phyloP scores from a whole-genome alignment of 257 asterid species.

The Solanum chiquidenum region DNA sequence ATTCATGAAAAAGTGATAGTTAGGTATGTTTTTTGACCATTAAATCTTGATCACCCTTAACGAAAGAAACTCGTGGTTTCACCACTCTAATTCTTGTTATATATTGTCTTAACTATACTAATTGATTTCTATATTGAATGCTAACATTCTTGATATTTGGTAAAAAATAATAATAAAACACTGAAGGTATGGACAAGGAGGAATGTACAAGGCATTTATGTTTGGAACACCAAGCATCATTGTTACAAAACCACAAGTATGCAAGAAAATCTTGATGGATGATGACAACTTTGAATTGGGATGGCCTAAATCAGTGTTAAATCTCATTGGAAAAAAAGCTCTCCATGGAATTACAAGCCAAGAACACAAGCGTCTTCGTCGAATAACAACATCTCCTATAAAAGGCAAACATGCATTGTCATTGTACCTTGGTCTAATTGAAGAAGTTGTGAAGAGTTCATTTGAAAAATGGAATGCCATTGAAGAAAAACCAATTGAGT shows the following conservation, averaged over 20 bases:
- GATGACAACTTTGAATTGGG: constrained; percentile 5
- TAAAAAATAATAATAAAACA: neutral
- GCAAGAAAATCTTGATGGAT: constrained; percentile 4
- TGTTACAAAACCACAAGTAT: neutral
- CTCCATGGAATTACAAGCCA: constrained; percentile 3
- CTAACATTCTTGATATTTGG: neutral
- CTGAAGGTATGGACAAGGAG: constrained; percentile 2
- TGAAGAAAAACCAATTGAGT: constrained; percentile 1
- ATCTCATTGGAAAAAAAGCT: constrained; percentile 1
- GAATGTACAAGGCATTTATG: constrained; percentile 1
- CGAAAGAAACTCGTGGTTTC: neutral
- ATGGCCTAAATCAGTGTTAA: constrained; percentile 2
- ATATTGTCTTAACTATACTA: neutral
- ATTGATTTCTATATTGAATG: neutral
- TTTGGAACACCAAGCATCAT: constrained; percentile 9
- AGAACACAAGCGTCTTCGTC: constrained; percentile 4
- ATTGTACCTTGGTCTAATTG: neutral
- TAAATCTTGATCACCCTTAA: neutral
- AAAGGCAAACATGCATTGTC: constrained; percentile 1
- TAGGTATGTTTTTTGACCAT: neutral
- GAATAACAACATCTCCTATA: neutral
- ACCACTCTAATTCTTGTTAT: neutral
- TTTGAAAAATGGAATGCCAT: neutral
- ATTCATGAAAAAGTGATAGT: neutral
- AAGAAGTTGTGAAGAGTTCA: neutral